Evolutionary conservation across 2,329 filamentous ascomycete species (phyloP).

Genomic region (Nannizziopsis barbatae): DNA sequence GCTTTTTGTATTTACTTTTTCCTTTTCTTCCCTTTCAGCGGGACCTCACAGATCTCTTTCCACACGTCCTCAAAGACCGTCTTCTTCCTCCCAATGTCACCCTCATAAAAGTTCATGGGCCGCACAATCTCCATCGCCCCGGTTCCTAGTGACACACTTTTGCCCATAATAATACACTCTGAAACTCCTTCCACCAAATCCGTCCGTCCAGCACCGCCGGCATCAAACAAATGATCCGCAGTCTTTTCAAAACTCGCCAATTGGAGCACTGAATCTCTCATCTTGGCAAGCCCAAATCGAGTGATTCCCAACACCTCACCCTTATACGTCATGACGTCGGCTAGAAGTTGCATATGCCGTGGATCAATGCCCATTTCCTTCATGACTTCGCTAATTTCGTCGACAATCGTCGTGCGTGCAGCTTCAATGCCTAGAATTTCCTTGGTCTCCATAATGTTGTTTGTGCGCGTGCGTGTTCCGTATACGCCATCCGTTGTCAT

Average conservation of each 20-base stretch:
- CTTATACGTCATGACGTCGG: conserved; percentile 98
- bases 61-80: conserved; percentile 56
- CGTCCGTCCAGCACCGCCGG: conserved; percentile 80
- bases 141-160: conserved; percentile 83
- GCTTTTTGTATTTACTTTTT: not conserved
- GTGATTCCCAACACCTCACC: conserved; percentile 95
- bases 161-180: conserved; percentile 97
- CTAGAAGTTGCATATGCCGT: conserved; percentile 91
- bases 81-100: conserved; percentile 47
- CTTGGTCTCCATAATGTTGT: conserved; percentile 80
- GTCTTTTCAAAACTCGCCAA: conserved; percentile 97
- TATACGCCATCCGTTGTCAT: conserved; percentile 91
- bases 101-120: conserved; percentile 55
- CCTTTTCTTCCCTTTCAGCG: not conserved
- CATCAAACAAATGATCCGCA: conserved; percentile 91
- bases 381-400: conserved; percentile 85
- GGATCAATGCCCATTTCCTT: conserved; percentile 90
- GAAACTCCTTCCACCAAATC: conserved; percentile 88
- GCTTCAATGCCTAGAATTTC: conserved; percentile 92
- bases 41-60: conserved; percentile 19
- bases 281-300: conserved; percentile 89
- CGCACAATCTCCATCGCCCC: conserved; percentile 85
- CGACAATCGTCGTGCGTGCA: conserved; percentile 74
- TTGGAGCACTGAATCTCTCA: conserved; percentile 87
- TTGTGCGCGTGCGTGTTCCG: conserved; percentile 61